These are phyloP conservation scores for Xylariaceae sp. DNA, from an alignment of 2,329 filamentous ascomycete species.

Conservation along the genomic window DNA sequence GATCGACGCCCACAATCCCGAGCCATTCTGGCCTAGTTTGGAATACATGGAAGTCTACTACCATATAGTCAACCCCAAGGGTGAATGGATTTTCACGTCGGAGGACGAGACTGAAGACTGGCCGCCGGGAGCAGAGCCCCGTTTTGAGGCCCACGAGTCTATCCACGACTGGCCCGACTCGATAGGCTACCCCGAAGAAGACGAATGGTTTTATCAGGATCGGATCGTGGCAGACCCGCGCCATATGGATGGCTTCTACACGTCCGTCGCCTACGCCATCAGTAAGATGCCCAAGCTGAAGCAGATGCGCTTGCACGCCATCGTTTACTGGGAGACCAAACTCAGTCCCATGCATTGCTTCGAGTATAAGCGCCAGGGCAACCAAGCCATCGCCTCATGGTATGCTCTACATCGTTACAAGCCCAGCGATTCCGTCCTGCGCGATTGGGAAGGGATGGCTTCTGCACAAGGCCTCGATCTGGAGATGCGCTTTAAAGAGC, in stretches of 20 bases:
- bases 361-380: not conserved
- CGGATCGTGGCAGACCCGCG: conserved; percentile 5
- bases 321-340: conserved; percentile 1
- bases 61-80: conserved; percentile 7
- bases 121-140: not conserved
- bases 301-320: conserved; percentile 4
- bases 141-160: conserved; percentile 1
- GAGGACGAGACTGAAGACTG: not conserved
- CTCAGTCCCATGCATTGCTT: conserved; percentile 8
- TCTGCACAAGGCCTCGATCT: too few relatives aligned
- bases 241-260: conserved; percentile 12
- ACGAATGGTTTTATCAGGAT: conserved; percentile 3
- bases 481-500: too few relatives aligned
- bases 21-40: conserved; percentile 11
- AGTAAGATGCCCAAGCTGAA: conserved; percentile 11
- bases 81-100: conserved; percentile 10
- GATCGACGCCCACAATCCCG: not conserved
- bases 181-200: not conserved
- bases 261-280: conserved; percentile 5
- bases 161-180: conserved; percentile 1
- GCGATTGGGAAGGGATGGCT: conserved; percentile 7
- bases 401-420: conserved; percentile 3
- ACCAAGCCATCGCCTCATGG: conserved; percentile 1
- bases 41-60: conserved; percentile 9
- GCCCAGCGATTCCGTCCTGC: not conserved